Conservation (phyloP, 2,329 filamentous ascomycete species). For the Torrubiellomyces zombiae region DNA sequence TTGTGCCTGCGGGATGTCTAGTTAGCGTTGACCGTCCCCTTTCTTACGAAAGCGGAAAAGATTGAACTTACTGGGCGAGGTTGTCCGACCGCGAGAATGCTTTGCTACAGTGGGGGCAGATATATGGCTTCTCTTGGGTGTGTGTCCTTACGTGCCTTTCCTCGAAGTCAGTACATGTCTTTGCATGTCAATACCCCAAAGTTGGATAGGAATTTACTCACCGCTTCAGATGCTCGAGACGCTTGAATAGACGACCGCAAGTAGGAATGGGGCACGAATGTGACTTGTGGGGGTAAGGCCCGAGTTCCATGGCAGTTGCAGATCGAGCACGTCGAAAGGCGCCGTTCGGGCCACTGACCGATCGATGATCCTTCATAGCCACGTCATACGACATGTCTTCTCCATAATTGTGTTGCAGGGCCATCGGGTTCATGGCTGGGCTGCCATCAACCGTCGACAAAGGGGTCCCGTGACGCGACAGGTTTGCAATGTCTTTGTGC, state of each 20-base stretch:
- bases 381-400: slow-evolving; percentile 44
- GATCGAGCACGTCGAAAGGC: slow-evolving; percentile 82
- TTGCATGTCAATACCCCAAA: no score
- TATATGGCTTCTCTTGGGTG: slow-evolving; percentile 96
- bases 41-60: slow-evolving; percentile 15
- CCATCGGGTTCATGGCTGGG: slow-evolving; percentile 54
- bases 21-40: no score
- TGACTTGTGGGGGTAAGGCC: slow-evolving; percentile 92
- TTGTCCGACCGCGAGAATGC: slow-evolving; percentile 98
- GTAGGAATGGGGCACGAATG: slow-evolving; percentile 99
- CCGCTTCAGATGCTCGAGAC: slow-evolving; percentile 97
- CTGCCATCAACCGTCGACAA: slow-evolving; percentile 71
- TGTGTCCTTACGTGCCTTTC: slow-evolving; percentile 93
- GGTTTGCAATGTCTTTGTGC: slow-evolving; percentile 62
- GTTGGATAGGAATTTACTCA: slow-evolving; percentile 40
- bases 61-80: slow-evolving; percentile 71
- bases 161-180: slow-evolving; percentile 13
- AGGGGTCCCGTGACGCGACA: slow-evolving; percentile 85
- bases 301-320: slow-evolving; percentile 90
- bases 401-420: slow-evolving; percentile 55
- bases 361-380: slow-evolving; percentile 31
- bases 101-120: slow-evolving; percentile 96
- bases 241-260: slow-evolving; percentile 94
- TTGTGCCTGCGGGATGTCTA: slow-evolving; percentile 54
- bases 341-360: slow-evolving; percentile 54